Conservation (phyloP, 1,284 basidiomycete species). For the Trametes pubescens region DNA sequence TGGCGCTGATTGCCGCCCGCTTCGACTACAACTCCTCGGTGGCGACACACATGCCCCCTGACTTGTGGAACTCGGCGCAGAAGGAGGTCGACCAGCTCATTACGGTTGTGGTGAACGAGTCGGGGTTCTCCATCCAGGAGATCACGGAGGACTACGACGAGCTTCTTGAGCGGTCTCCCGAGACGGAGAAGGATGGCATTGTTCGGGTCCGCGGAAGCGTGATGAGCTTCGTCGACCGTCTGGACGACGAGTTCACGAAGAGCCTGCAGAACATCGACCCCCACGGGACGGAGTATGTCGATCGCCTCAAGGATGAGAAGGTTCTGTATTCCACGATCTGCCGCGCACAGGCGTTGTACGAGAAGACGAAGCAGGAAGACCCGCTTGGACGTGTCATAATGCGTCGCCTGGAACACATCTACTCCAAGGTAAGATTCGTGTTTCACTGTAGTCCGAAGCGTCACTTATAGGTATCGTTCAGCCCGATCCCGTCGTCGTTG, state of each 20-base stretch:
- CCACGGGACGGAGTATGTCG: conserved; percentile 98
- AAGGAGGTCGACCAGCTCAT: conserved; percentile 91
- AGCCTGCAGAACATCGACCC: conserved; percentile 99
- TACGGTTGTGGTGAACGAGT: conserved; percentile 76
- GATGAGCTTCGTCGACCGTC: conserved; percentile 93
- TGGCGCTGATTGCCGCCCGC: conserved; percentile 93
- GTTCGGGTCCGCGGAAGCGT: conserved; percentile 91
- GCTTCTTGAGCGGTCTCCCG: conserved; percentile 83
- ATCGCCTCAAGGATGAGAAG: conserved; percentile 95
- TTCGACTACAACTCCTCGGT: conserved; percentile 97
- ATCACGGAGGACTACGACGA: conserved; percentile 95
- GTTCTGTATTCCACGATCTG: conserved; percentile 94
- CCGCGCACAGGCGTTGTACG: conserved; percentile 92
- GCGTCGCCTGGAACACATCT: conserved; percentile 97
- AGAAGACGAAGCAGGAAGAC: conserved; percentile 78
- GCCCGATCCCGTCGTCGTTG: conserved; percentile 94
- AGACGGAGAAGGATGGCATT: conserved; percentile 69
- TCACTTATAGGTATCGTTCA: conserved; percentile 44
- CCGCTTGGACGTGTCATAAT: conserved; percentile 91
- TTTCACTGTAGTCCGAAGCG: conserved; percentile 1
- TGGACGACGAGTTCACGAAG: conserved; percentile 99
- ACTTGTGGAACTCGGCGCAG: conserved; percentile 91
- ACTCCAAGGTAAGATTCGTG: conserved; percentile 81
- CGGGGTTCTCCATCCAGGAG: conserved; percentile 86
- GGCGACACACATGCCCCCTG: conserved; percentile 89